phyloP scores from a whole-genome alignment of 148 eudicot species.

The Fallopia convolvulus region DNA sequence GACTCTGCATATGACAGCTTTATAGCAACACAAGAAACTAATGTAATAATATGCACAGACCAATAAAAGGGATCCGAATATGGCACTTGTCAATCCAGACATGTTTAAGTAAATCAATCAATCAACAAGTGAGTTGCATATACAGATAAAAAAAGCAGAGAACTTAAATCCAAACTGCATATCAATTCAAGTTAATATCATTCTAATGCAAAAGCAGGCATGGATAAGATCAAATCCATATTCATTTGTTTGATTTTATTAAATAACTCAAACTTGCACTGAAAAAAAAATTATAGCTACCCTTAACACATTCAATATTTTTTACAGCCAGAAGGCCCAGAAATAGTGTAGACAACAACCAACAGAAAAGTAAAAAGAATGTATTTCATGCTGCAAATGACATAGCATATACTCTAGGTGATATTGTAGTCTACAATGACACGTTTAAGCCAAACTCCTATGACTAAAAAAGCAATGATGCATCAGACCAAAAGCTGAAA shows the following conservation, averaged over 20 bases:
- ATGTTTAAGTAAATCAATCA: not conserved
- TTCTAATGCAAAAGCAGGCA: not conserved
- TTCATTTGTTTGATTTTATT: not conserved
- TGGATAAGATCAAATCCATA: not conserved
- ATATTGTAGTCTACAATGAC: not conserved
- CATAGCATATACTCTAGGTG: not conserved
- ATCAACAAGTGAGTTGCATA: not conserved
- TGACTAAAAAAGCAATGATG: not conserved
- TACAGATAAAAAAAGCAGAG: not conserved
- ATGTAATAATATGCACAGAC: not conserved
- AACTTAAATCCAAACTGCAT: not conserved
- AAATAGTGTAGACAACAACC: not conserved
- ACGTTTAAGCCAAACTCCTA: not conserved
- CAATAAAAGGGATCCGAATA: not conserved
- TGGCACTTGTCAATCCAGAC: not conserved
- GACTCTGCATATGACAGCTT: not conserved
- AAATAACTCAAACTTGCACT: not conserved
- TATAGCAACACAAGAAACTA: not conserved
- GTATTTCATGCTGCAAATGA: not conserved
- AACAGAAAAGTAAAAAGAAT: not conserved
- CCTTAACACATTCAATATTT: not conserved
- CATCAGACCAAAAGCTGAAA: not conserved
- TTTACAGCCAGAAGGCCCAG: not conserved
- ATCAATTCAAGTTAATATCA: not conserved
- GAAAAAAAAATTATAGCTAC: not conserved